Evolutionary conservation across 2,329 filamentous ascomycete species (phyloP).

Genomic region (Curvularia spicifera): DNA sequence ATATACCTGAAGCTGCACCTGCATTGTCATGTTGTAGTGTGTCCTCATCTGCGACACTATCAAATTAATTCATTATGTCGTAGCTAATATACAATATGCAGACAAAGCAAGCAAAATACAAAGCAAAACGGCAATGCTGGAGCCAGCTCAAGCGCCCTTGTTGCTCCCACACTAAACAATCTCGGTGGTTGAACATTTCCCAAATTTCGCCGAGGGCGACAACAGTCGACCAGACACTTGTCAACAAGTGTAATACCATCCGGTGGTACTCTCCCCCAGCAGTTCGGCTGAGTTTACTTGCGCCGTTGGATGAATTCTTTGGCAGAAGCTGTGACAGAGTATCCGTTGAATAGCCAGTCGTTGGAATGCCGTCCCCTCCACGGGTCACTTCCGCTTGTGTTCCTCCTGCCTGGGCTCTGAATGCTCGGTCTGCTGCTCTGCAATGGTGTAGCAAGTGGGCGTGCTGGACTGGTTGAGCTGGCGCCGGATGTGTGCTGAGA

Average conservation of each 20-base stretch:
- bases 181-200: background rate
- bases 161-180: background rate
- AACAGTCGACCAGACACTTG: slow-evolving; percentile 31
- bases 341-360: slow-evolving; percentile 49
- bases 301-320: slow-evolving; percentile 39
- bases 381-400: slow-evolving; percentile 43
- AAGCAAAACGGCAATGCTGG: background rate
- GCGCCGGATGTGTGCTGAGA: slow-evolving; percentile 14
- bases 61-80: background rate
- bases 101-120: background rate
- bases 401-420: slow-evolving; percentile 32
- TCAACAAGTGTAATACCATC: slow-evolving; percentile 26
- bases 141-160: background rate
- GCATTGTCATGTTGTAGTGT: background rate
- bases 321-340: slow-evolving; percentile 46
- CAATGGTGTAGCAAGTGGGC: slow-evolving; percentile 17
- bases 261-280: slow-evolving; percentile 22
- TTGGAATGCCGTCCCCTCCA: slow-evolving; percentile 50
- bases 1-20: background rate
- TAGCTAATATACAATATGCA: slow-evolving; percentile 10
- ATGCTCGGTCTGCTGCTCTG: slow-evolving; percentile 34
- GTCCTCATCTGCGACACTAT: background rate
- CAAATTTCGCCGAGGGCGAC: background rate
- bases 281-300: slow-evolving; percentile 21
- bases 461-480: slow-evolving; percentile 19